Evolutionary conservation across 2,329 filamentous ascomycete genomes (phyloP).

Genomic region (Aspergillus proliferans): DNA sequence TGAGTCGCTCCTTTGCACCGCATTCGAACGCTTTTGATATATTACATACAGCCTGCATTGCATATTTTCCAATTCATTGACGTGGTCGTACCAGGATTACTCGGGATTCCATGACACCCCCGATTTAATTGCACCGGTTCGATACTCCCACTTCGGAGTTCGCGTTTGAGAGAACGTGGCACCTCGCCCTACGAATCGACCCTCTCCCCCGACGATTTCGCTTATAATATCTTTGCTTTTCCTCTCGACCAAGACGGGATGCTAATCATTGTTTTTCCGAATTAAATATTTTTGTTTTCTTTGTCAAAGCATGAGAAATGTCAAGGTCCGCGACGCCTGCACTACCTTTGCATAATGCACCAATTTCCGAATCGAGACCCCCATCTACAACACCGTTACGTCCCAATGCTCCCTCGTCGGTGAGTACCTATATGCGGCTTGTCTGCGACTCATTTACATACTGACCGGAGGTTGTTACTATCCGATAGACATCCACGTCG

Average conservation of each 20-base stretch:
- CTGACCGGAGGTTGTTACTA: neutral
- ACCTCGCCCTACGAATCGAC: slow-evolving; percentile 18
- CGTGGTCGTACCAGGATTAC: too few relatives aligned
- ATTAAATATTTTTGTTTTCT: slow-evolving; percentile 10
- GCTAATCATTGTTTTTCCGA: slow-evolving; percentile 14
- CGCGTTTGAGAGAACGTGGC: slow-evolving; percentile 23
- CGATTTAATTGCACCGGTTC: neutral
- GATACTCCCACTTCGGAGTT: neutral
- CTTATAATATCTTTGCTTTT: neutral
- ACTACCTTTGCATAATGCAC: slow-evolving; percentile 53
- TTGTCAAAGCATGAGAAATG: slow-evolving; percentile 49
- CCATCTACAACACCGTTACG: slow-evolving; percentile 23
- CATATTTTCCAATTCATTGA: neutral
- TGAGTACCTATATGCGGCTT: slow-evolving; percentile 18
- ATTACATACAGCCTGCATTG: too few relatives aligned
- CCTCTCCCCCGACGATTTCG: slow-evolving; percentile 5
- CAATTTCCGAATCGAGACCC: slow-evolving; percentile 23
- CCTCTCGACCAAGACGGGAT: slow-evolving; percentile 17
- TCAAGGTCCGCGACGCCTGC: slow-evolving; percentile 55
- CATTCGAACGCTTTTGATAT: neutral
- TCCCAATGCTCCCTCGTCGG: slow-evolving; percentile 26
- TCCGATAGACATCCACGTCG: slow-evolving; percentile 36
- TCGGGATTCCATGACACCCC: neutral
- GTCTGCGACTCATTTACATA: slow-evolving; percentile 4
- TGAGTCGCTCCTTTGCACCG: neutral